Percentiles rank a stretch among this genome's conserved stretches.
phyloP scores from a whole-genome alignment of 2,329 filamentous ascomycete genomes.

The Botrytis fragariae region DNA sequence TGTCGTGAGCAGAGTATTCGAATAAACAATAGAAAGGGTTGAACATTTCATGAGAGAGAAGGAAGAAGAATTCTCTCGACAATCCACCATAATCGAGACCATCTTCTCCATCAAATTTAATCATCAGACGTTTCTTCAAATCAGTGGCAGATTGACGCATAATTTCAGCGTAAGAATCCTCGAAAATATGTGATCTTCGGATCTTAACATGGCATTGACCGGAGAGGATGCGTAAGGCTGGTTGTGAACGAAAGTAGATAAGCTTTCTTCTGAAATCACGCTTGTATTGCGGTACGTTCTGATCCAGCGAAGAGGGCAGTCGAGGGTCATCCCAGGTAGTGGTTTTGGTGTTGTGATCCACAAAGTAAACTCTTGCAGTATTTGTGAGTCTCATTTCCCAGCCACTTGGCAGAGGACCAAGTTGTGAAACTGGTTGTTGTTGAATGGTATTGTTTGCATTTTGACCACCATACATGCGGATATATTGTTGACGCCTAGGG shows the following conservation, averaged over 20 bases:
- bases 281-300: constrained; percentile 99
- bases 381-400: constrained; percentile 99
- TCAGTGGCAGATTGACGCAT: constrained; percentile 94
- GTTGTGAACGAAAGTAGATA: constrained; percentile 98
- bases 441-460: constrained; percentile 88
- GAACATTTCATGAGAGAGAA: constrained; percentile 99
- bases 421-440: constrained; percentile 94
- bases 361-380: constrained; percentile 96
- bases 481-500: constrained; percentile 94
- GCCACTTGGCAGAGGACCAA: constrained; percentile 90
- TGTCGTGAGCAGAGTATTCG: constrained; percentile 99
- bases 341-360: constrained; percentile 99
- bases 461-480: constrained; percentile 91
- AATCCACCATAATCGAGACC: constrained; percentile 97
- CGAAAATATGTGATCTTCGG: constrained; percentile 92
- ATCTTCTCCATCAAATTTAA: constrained; percentile 98
- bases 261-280: constrained; percentile 96
- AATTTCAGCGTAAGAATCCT: constrained; percentile 98
- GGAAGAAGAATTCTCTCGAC: constrained; percentile 98
- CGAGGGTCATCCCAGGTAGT: constrained; percentile 98
- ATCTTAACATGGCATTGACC: constrained; percentile 99
- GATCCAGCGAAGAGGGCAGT: constrained; percentile 90
- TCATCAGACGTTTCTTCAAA: constrained; percentile 97
- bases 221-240: constrained; percentile 88
- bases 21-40: constrained; percentile 99